Conservation (phyloP, 306 rosid species). For the Macrotyloma uniflorum region DNA sequence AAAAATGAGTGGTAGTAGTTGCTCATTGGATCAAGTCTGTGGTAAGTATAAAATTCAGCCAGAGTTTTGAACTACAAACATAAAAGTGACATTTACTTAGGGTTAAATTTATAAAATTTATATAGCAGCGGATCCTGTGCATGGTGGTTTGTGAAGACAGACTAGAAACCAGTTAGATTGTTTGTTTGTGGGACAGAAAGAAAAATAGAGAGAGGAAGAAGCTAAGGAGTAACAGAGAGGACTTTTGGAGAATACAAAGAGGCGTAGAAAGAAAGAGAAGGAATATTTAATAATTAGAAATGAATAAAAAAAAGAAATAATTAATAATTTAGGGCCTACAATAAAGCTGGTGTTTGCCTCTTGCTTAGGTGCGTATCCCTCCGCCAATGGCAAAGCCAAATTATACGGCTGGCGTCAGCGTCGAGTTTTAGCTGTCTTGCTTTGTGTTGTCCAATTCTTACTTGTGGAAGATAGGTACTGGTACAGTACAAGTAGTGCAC, state of each 20-base stretch:
- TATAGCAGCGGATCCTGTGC: background rate
- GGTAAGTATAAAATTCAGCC: background rate
- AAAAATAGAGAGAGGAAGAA: background rate
- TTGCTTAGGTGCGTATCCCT: constrained; percentile 34
- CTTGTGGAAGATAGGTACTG: background rate
- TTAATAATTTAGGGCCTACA: constrained; percentile 27
- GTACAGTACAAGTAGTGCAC: background rate
- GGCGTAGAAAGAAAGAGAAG: constrained; percentile 41
- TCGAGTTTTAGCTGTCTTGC: constrained; percentile 20
- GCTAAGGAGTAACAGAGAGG: constrained; percentile 25
- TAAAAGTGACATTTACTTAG: background rate
- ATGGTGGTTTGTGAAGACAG: constrained; percentile 23
- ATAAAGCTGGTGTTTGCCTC: constrained; percentile 28
- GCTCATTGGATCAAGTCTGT: constrained; percentile 24
- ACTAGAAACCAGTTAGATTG: background rate
- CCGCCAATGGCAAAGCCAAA: constrained; percentile 38
- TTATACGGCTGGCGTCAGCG: constrained; percentile 34
- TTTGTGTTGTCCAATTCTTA: constrained; percentile 3
- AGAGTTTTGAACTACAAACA: background rate
- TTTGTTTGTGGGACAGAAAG: constrained; percentile 4
- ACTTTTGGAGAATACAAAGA: constrained; percentile 67
- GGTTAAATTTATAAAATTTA: background rate
- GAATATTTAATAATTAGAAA: constrained; percentile 25
- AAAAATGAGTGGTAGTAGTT: background rate
- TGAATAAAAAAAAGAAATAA: background rate